Percentiles rank a stretch among this genome's conserved stretches.
Conservation (phyloP, 2,329 filamentous ascomycete genomes). For the Cordyceps farinosa region DNA sequence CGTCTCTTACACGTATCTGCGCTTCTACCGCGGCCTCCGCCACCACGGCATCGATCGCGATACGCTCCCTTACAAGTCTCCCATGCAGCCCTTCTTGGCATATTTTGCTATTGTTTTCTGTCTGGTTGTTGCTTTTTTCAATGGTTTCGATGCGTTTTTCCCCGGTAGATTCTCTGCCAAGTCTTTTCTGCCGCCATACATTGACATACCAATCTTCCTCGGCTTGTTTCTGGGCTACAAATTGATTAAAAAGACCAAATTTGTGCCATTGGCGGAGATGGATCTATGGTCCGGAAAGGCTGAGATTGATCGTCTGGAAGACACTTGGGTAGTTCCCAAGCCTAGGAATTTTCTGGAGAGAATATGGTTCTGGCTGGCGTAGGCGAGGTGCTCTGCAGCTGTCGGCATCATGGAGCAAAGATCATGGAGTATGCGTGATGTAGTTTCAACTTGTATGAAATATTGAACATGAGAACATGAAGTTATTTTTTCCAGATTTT, state of each 20-base stretch:
- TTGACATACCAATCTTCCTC: slow-evolving; percentile 66
- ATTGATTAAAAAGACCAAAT: slow-evolving; percentile 56
- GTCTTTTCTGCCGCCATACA: slow-evolving; percentile 64
- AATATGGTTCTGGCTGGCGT: slow-evolving; percentile 41
- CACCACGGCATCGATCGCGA: slow-evolving; percentile 63
- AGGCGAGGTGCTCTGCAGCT: neutral
- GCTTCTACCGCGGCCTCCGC: slow-evolving; percentile 63
- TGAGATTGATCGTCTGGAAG: slow-evolving; percentile 36
- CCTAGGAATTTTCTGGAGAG: slow-evolving; percentile 38
- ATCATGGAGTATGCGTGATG: neutral
- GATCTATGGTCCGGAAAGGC: slow-evolving; percentile 40
- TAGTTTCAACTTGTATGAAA: no score
- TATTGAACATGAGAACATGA: no score
- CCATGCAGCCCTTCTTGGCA: slow-evolving; percentile 65
- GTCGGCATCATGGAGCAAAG: no score
- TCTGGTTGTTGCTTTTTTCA: slow-evolving; percentile 64
- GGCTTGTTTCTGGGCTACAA: slow-evolving; percentile 63
- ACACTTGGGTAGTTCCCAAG: slow-evolving; percentile 33
- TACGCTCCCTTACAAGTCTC: slow-evolving; percentile 61
- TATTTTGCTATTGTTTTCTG: slow-evolving; percentile 61
- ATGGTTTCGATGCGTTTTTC: slow-evolving; percentile 70
- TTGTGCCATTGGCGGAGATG: slow-evolving; percentile 36
- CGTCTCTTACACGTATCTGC: slow-evolving; percentile 65
- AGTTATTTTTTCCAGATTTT: no score
- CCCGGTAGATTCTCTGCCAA: slow-evolving; percentile 44